phyloP scores from a whole-genome alignment of 805 yeast species.

The Yueomyces sp. region DNA sequence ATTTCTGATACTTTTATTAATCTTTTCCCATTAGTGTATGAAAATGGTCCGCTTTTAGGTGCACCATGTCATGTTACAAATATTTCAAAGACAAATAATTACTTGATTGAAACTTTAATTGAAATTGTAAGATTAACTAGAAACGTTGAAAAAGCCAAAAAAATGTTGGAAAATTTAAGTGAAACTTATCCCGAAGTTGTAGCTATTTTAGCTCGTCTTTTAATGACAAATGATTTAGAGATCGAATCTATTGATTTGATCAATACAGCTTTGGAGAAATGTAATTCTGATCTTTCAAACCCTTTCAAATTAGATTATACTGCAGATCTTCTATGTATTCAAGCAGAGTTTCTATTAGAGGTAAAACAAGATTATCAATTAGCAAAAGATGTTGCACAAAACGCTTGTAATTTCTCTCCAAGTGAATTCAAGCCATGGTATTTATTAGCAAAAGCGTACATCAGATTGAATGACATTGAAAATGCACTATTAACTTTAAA shows the following conservation, averaged over 20 bases:
- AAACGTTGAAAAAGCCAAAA: constrained; percentile 13
- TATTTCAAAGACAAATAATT: constrained; percentile 22
- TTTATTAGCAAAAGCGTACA: constrained; percentile 47
- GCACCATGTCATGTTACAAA: constrained; percentile 21
- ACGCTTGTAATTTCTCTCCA: constrained; percentile 50
- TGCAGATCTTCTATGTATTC: constrained; percentile 19
- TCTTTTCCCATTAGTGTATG: constrained; percentile 21
- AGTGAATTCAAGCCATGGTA: constrained; percentile 70
- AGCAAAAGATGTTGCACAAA: constrained; percentile 17
- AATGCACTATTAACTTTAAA: constrained; percentile 60
- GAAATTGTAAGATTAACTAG: constrained; percentile 21
- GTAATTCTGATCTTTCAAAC: constrained; percentile 1
- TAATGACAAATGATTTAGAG: constrained; percentile 24
- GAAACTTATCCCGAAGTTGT: constrained; percentile 16
- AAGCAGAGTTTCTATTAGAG: constrained; percentile 17
- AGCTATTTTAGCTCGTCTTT: constrained; percentile 19
- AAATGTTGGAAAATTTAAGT: constrained; percentile 15
- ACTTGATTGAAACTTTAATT: constrained; percentile 20
- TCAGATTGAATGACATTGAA: constrained; percentile 51
- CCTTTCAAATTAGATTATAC: constrained; percentile 15
- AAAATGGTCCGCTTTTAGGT: constrained; percentile 20
- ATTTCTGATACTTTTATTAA: constrained; percentile 20
- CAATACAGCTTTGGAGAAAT: constrained; percentile 17
- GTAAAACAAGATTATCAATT: constrained; percentile 15
- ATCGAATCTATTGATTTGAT: constrained; percentile 23